Base-by-base conservation (phyloP, 371 early-diverging fungal species). In the Mucor velutinosus region DNA sequence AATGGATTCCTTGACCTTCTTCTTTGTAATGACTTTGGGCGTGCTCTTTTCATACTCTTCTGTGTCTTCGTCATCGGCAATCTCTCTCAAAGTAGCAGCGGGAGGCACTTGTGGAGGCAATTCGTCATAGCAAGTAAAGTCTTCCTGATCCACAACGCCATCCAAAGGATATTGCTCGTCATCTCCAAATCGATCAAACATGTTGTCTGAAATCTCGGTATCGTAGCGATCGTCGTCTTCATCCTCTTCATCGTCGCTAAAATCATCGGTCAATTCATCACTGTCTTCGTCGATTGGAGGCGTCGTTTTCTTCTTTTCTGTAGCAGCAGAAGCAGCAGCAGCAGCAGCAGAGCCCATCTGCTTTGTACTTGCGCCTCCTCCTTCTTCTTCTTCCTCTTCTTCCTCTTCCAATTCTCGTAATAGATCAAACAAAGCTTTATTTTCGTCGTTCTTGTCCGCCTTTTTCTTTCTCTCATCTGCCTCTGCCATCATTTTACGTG, bases 361-460 rank as follows among this genome's bases (percentile, higher is more conserved):
- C 15, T 19, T n/a, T 30, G 15, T 17, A 4, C 25, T 21, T 8
- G 8, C 19, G 4, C 2, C 30, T 7, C 10, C 66, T 37, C 67
- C 66, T 67, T 77, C 76, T 29, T 72, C 74, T 23, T 76, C 66
- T 45, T 66, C 73, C 10, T 60, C 68, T 27, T 79, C 78, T 14
- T 83, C 82, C 60, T 84, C 81, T 17, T 88, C 93, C 14, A 86
- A 74, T 53, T 82, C 75, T 43, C 83, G 67, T 6, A 91, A 71
- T 25, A 78, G 37, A 7, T 82, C 86, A 63, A 92, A 78, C 1
- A 90, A 37, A 15, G 69, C 79, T 23, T 77, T 77, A n/a, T 84
- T 74, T 15, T 81, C 84, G 2, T 62, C 65, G 32, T 67, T 60
- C 23, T 62, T 37, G 12, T 37, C 35, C 19, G 15, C 3, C 12